Conservation (phyloP, 306 rosid species). For the Citrullus mucosospermus region DNA sequence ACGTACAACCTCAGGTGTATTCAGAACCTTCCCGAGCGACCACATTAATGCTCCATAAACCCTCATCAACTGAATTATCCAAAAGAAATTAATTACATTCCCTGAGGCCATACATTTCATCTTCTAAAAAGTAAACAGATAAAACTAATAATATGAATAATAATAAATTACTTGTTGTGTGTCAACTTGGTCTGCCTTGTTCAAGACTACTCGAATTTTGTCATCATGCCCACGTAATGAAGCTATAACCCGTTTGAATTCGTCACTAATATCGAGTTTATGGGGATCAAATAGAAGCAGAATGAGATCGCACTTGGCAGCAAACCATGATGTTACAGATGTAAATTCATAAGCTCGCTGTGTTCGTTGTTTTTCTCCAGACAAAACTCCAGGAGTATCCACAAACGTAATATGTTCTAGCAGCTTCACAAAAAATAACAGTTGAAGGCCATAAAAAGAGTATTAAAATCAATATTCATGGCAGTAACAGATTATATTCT, state of each 20-base stretch:
- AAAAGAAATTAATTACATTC: not conserved
- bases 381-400: slow-evolving; percentile 93
- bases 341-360: slow-evolving; percentile 83
- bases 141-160: not conserved
- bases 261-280: slow-evolving; percentile 94
- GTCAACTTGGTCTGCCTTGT: slow-evolving; percentile 90
- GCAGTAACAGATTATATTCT: slow-evolving; percentile 16
- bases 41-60: slow-evolving; percentile 97
- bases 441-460: slow-evolving; percentile 4
- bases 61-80: slow-evolving; percentile 66
- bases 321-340: slow-evolving; percentile 98
- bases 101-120: not conserved
- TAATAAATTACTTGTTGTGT: slow-evolving; percentile 68
- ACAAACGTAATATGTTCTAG: slow-evolving; percentile 84
- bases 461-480: not conserved
- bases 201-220: slow-evolving; percentile 81
- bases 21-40: slow-evolving; percentile 94
- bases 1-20: slow-evolving; percentile 85
- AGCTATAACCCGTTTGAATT: slow-evolving; percentile 85
- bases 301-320: slow-evolving; percentile 82
- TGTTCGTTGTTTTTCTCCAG: slow-evolving; percentile 94
- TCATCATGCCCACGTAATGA: slow-evolving; percentile 86
- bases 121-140: not conserved
- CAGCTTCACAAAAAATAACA: slow-evolving; percentile 31
- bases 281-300: slow-evolving; percentile 92